Conservation (phyloP, 2,329 filamentous ascomycete species). For the Hymenoscyphus fructigenus region DNA sequence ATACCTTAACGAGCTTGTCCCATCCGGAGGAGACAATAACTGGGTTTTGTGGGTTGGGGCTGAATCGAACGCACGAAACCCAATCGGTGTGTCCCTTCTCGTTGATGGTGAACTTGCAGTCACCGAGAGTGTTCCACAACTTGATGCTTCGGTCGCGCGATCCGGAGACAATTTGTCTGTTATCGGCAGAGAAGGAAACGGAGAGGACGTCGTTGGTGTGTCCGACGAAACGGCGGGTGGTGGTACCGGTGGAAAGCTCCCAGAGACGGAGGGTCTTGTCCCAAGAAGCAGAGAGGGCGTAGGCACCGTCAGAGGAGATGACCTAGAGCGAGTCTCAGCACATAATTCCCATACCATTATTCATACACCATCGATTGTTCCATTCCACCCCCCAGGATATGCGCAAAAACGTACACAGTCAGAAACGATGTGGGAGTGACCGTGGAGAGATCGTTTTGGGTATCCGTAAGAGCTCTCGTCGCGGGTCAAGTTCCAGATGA, state of each 20-base stretch:
- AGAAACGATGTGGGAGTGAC: constrained; percentile 99
- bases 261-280: constrained; percentile 99
- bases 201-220: constrained; percentile 99
- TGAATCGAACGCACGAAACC: constrained; percentile 99
- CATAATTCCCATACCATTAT: constrained; percentile 24
- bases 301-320: constrained; percentile 98
- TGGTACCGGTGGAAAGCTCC: constrained; percentile 96
- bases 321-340: constrained; percentile 61
- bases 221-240: constrained; percentile 97
- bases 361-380: constrained; percentile 14
- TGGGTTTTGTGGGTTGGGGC: constrained; percentile 99
- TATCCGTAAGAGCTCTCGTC: constrained; percentile 98
- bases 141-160: constrained; percentile 99
- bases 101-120: constrained; percentile 99
- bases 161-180: constrained; percentile 99
- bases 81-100: constrained; percentile 99
- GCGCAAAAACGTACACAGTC: constrained; percentile 81
- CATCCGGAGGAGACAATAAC: constrained; percentile 98
- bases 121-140: constrained; percentile 99
- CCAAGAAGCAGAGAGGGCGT: constrained; percentile 98
- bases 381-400: constrained; percentile 11
- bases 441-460: constrained; percentile 97
- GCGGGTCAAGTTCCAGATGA: constrained; percentile 99
- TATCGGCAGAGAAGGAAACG: constrained; percentile 99
- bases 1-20: constrained; percentile 99